Evolutionary conservation across 148 eudicot genomes (phyloP).

Genomic region (Rhododendron vialii): DNA sequence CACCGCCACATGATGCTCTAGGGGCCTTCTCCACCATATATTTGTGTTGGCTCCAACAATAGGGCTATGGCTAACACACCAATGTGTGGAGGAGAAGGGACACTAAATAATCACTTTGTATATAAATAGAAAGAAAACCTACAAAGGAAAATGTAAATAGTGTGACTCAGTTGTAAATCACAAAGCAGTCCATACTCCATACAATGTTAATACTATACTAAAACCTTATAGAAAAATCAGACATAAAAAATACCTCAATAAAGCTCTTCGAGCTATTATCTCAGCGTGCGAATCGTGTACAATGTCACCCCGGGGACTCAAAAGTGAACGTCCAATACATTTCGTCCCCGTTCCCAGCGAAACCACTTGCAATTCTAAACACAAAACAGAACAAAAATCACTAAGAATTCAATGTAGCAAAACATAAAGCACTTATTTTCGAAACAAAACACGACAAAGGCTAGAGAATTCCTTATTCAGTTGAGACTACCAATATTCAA

Average conservation of each 20-base stretch:
- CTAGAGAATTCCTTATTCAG: background rate
- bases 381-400: constrained; percentile 5
- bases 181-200: background rate
- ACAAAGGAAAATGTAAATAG: too few relatives aligned
- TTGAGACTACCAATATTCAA: background rate
- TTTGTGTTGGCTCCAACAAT: background rate
- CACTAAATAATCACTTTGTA: background rate
- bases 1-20: background rate
- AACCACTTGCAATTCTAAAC: constrained; percentile 70
- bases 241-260: constrained; percentile 45
- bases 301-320: constrained; percentile 80
- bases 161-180: background rate
- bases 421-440: background rate
- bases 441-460: background rate
- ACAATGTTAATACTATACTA: background rate
- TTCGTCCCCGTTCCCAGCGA: constrained; percentile 91
- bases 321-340: constrained; percentile 58
- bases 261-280: constrained; percentile 70
- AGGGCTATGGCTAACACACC: background rate
- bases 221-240: background rate
- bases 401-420: background rate
- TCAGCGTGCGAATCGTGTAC: constrained; percentile 96
- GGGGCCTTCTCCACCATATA: background rate
- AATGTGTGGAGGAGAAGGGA: background rate
- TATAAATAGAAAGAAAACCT: background rate